Base-by-base conservation (phyloP, 228 moss, liverwort and hornwort genomes). In the Sphagnum fallax region DNA sequence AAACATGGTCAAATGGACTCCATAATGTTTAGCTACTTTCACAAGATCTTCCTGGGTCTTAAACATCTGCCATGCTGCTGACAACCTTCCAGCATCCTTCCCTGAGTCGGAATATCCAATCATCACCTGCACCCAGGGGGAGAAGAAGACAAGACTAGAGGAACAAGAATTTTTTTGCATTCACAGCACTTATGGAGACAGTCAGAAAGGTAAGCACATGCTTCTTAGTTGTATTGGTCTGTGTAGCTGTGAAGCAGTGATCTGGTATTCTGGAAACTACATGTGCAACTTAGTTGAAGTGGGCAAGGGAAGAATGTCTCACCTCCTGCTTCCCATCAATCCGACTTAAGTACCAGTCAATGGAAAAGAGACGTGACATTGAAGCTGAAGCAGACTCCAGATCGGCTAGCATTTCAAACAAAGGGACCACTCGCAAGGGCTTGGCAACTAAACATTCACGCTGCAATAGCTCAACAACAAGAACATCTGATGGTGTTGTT, bases 41-140 rank as follows among this genome's bases (percentile, higher is more conserved):
- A 93, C 93, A 61, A 98, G 69, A 69, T 91, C 93, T 67, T 98
- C 97, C 74, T 98, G 97, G 65, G 91, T 87, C 65, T 91, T 93
- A 67, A 93, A 88, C 88, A 88, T 84, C 73, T 84, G 79, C 88
- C 88, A 88, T 63, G 84, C 82, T 53, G 88, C 88, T 63, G 88
- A 79, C 53, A 88, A 70, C 76, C 88, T 72, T 53, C 88, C 88
- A 11, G 88, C 88, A 78, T 88, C 88, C 71, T 88, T 88, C 50
- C 88, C 88, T 61, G 88, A 88, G 67, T 88, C 88, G 60, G 88
- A 98, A 70, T 98, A 98, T 10, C 97, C 97, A 63, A 98, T 98
- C 97, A 98, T 98, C 52, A 98, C 97, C 79, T 98, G 65, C 12
- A 51, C 47, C 63, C 12, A 50, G 65, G 62, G 52, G 16, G 48